phyloP scores from a whole-genome alignment of 495 filamentous ascomycete species.

The Aspergillus campestris region DNA sequence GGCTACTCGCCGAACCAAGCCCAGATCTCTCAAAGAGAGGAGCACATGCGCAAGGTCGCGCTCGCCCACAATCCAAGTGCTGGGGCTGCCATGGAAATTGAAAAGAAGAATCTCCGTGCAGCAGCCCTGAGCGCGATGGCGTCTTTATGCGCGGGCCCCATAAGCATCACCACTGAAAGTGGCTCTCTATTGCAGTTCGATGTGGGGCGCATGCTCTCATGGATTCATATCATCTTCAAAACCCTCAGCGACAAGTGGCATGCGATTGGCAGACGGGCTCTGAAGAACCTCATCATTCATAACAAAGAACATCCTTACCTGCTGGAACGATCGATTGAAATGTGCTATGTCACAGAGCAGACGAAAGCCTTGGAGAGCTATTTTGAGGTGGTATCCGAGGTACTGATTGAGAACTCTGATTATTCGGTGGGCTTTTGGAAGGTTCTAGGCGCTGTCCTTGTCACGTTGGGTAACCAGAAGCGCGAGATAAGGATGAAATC shows the following conservation, averaged over 20 bases:
- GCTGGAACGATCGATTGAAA: constrained; percentile 75
- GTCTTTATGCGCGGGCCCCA: constrained; percentile 79
- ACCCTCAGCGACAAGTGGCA: constrained; percentile 83
- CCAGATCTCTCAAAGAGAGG: constrained; percentile 74
- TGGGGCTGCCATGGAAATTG: constrained; percentile 88
- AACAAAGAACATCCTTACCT: constrained; percentile 79
- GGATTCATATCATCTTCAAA: constrained; percentile 92
- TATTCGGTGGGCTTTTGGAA: constrained; percentile 86
- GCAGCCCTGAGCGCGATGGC: constrained; percentile 95
- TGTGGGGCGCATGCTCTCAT: constrained; percentile 80
- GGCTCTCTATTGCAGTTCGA: constrained; percentile 81
- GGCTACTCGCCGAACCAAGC: constrained; percentile 88
- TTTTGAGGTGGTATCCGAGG: constrained; percentile 83
- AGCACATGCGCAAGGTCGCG: constrained; percentile 75
- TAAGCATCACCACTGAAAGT: constrained; percentile 80
- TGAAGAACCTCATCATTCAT: constrained; percentile 85
- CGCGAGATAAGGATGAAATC: constrained; percentile 83
- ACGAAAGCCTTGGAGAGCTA: constrained; percentile 89
- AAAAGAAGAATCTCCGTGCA: constrained; percentile 83
- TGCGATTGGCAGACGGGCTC: constrained; percentile 78
- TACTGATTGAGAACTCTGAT: constrained; percentile 69
- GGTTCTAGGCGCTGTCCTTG: constrained; percentile 76
- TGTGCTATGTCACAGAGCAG: constrained; percentile 64
- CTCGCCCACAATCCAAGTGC: constrained; percentile 60
- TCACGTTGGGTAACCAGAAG: constrained; percentile 83